Base-by-base conservation (phyloP, 805 yeast species). In the Kurtzmaniella cleridarum region DNA sequence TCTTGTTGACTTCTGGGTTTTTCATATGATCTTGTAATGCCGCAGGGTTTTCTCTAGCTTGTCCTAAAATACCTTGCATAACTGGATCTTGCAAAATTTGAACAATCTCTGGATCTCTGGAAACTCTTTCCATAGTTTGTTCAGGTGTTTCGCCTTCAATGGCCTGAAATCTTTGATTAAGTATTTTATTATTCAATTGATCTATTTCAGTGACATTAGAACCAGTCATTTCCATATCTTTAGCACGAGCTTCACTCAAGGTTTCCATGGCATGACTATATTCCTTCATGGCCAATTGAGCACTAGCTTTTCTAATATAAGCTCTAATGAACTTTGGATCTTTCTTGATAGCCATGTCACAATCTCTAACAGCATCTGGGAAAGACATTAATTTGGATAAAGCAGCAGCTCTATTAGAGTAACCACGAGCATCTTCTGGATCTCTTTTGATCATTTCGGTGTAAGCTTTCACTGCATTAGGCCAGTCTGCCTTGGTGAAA, bases 361-460 rank as follows among this genome's bases (percentile, higher is more conserved):
- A 89, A 66, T 93, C 99, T 53, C 76, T 75, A 41, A 93, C 82
- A 13, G 95, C 97, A 50, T 91, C 98, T 14, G 97, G 97, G 84
- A 91, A 93, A 10, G 96, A 87, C 85, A 91, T 79, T 50, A 93
- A 77, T 66, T 93, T 93, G 34, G 95, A 82, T 59, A 84, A 76
- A 1, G 96, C 96, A 30, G 98, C 98, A 38, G 99, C 98, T 67
- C 99, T 84, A 71, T 93, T 93, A 27, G 95, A 89, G 64, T 89
- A 93, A 41, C 97, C 98, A 64, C 96, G 80, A 17, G 95, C 95
- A 64, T 93, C 98, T 41, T 79, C 79, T 41, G 99, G 99, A n/a
- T 90, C 89, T 62, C 99, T 84, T 68, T 89, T 87, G 53, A 91
- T 73, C 90, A 93, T 93, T 67, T 93, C 98, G 36, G 95, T 75